Evolutionary conservation across 495 filamentous ascomycete genomes (phyloP), one percentile per base, ranked within the genome.

Genomic region (Xylaria cubensis): DNA sequence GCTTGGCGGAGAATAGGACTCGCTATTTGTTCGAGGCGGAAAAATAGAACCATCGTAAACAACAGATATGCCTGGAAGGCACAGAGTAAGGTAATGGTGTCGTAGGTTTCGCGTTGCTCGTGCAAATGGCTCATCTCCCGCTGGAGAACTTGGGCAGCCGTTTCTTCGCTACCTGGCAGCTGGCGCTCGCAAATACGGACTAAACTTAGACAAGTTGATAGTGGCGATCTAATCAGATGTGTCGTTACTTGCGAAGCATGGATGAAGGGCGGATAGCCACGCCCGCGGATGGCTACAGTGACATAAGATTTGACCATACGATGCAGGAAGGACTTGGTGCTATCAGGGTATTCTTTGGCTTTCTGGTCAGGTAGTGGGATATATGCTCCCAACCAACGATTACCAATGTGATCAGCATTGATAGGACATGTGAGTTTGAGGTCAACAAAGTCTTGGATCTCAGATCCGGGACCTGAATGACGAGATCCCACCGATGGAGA

Each of bases 11-110:
- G 77, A 42, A 80, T 77, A 0, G 76, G 70, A 41, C 67, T 64
- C 1, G 74, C 44, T 34, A 71, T 67, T 65, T 82, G 71, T 32
- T 70, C 65, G 7, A 82, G 74, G 3, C 65, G 72, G 63, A 86
- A 86, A 62, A 86, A 86, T 8, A 83, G 55, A 5, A 82, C 78
- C 75, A 86, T 80, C 0, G 78, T 73, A 67, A 86, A 87, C 15
- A 86, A 78, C 0, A 87, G 77, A 70, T 85, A 87, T 1, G 85
- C 83, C 72, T 86, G 85, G 67, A 86, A 86, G 4, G 84, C 83
- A 8, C 79, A 80, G 0, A 87, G 74, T 8, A 83, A 74, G 4
- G 74, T 74, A 50, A 83, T 72, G n/a, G 81, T 73, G 66, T 83
- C 79, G 48, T 81, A 85, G 2, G 39, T 75, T 19, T 73, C 68